phyloP scores from a whole-genome alignment of 2,329 filamentous ascomycete genomes.

The Talaromyces albobiverticillius region DNA sequence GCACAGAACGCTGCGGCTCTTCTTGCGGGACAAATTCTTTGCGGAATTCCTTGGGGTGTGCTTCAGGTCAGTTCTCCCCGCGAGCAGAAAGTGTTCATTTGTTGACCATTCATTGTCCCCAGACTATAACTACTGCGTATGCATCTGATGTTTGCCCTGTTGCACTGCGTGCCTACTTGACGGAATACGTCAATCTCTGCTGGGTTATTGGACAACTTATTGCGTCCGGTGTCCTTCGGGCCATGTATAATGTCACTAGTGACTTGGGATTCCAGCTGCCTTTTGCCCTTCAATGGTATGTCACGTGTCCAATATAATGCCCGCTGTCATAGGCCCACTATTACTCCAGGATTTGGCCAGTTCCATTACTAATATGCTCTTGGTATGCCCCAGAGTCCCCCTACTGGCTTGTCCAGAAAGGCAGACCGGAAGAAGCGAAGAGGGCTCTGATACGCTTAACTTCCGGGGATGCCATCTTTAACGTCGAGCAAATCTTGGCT shows the following conservation, averaged over 20 bases:
- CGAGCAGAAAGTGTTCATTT: no score
- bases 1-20: conserved; percentile 34
- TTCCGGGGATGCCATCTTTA: conserved; percentile 44
- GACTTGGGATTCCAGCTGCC: conserved; percentile 52
- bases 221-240: conserved; percentile 46
- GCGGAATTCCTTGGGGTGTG: conserved; percentile 61
- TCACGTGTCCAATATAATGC: no score
- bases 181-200: conserved; percentile 56
- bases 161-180: conserved; percentile 50
- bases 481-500: conserved; percentile 35
- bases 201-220: conserved; percentile 58
- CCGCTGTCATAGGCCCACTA: no score
- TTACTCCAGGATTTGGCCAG: conserved; percentile 49
- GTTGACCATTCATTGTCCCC: no score
- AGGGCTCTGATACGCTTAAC: conserved; percentile 37
- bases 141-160: conserved; percentile 49
- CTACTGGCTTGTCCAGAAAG: conserved; percentile 49
- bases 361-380: conserved; percentile 43
- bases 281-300: conserved; percentile 54
- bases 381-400: conserved; percentile 49
- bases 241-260: conserved; percentile 34
- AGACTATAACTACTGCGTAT: conserved; percentile 52
- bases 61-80: no score
- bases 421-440: conserved; percentile 40
- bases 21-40: conserved; percentile 61